Evolutionary conservation across 2,329 filamentous ascomycete genomes (phyloP).

Genomic region (Fusarium sp.): DNA sequence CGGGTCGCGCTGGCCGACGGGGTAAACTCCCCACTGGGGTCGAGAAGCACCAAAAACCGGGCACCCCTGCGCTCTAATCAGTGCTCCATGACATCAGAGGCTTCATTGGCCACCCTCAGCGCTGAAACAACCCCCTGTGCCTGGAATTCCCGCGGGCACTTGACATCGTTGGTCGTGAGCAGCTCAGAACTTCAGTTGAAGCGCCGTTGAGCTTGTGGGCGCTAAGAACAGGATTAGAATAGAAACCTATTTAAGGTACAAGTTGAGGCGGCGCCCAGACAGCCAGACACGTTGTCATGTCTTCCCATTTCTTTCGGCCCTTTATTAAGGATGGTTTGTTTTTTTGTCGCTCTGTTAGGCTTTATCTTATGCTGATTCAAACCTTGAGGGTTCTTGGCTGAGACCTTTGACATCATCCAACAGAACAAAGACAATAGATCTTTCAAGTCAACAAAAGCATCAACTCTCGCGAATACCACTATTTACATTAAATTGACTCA

Average conservation of each 20-base stretch:
- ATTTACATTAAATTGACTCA: too few species aligned
- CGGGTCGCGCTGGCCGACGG: conserved; percentile 13
- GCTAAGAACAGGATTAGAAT: conserved; percentile 12
- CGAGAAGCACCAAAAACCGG: conserved; percentile 23
- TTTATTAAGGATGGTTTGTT: background rate
- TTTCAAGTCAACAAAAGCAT: background rate
- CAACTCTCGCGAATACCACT: too few species aligned
- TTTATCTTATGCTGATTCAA: background rate
- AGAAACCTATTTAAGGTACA: conserved; percentile 4
- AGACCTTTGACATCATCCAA: background rate
- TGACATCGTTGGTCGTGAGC: conserved; percentile 35
- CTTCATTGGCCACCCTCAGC: conserved; percentile 48
- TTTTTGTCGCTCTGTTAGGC: background rate
- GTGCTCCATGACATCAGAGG: conserved; percentile 55
- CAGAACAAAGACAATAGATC: background rate
- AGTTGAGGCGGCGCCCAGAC: background rate
- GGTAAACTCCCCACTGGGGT: background rate
- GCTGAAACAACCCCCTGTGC: conserved; percentile 44
- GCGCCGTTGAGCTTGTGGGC: conserved; percentile 1
- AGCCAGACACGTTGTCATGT: background rate
- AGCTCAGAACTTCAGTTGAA: conserved; percentile 2
- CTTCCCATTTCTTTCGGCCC: background rate
- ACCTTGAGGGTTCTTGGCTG: conserved; percentile 1
- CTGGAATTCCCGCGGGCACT: conserved; percentile 24
- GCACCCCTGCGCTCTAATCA: conserved; percentile 25